phyloP scores from a whole-genome alignment of 78 protist species.

The Dictyostelium intermedium region DNA sequence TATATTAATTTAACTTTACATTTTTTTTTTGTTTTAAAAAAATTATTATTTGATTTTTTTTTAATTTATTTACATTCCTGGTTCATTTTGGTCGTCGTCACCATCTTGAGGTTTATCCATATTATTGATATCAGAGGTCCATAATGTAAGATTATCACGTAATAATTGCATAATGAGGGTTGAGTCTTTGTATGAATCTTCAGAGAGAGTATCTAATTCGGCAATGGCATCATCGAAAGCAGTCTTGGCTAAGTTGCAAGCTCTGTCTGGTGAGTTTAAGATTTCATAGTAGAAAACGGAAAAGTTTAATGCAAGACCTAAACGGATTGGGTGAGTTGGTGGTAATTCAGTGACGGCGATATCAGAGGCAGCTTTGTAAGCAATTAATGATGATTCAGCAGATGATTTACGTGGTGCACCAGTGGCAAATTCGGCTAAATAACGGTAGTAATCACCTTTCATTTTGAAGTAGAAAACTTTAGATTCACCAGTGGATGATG shows the following conservation, averaged over 20 bases:
- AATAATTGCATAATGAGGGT: slow-evolving; percentile 98
- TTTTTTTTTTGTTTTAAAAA: neutral
- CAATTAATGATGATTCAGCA: slow-evolving; percentile 89
- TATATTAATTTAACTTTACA: neutral
- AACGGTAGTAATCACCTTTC: slow-evolving; percentile 98
- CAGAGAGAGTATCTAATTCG: slow-evolving; percentile 97
- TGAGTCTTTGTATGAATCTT: slow-evolving; percentile 97
- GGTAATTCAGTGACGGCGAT: slow-evolving; percentile 89
- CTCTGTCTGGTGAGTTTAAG: slow-evolving; percentile 92
- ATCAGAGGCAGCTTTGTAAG: slow-evolving; percentile 95
- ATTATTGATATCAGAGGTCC: slow-evolving; percentile 90
- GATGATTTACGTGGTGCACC: slow-evolving; percentile 87
- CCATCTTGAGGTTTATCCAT: neutral
- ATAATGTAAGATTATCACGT: slow-evolving; percentile 98
- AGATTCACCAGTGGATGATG: slow-evolving; percentile 85
- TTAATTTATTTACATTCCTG: slow-evolving; percentile 17
- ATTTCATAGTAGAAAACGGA: slow-evolving; percentile 99
- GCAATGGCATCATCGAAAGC: slow-evolving; percentile 97
- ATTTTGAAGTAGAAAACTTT: slow-evolving; percentile 98
- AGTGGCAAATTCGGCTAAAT: slow-evolving; percentile 96
- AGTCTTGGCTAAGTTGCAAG: slow-evolving; percentile 95
- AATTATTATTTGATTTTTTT: neutral
- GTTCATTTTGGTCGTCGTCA: neutral
- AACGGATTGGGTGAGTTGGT: slow-evolving; percentile 98
- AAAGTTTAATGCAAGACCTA: slow-evolving; percentile 99